A percentile compares a stretch with the other conserved stretches of the same genome.
phyloP scores from a whole-genome alignment of 2,329 filamentous ascomycete species.

The Plectosphaerella sp. region DNA sequence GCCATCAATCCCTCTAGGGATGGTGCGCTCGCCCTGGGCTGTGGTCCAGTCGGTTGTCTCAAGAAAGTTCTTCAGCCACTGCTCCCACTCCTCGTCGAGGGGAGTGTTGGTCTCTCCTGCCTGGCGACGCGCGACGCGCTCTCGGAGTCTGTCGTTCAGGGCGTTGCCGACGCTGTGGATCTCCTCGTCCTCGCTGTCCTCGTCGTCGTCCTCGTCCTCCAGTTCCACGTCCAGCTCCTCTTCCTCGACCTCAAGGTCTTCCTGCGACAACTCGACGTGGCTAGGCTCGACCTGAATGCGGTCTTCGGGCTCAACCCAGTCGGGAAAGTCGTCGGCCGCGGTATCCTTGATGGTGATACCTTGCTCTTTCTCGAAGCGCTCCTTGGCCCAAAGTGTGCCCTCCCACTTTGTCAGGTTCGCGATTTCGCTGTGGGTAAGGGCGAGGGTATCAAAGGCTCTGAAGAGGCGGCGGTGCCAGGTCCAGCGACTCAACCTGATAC shows the following conservation, averaged over 20 bases:
- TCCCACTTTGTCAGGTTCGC: slow-evolving; percentile 74
- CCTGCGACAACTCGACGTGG: slow-evolving; percentile 5
- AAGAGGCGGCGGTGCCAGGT: slow-evolving; percentile 74
- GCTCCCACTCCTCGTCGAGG: slow-evolving; percentile 69
- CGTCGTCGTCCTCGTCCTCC: slow-evolving; percentile 34
- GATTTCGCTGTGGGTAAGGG: slow-evolving; percentile 67
- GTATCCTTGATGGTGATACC: slow-evolving; percentile 67
- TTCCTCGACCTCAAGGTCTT: slow-evolving; percentile 18
- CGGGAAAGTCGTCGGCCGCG: slow-evolving; percentile 61
- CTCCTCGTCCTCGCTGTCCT: slow-evolving; percentile 49
- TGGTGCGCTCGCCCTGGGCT: slow-evolving; percentile 33
- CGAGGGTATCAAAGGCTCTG: slow-evolving; percentile 66
- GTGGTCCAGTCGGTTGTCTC: slow-evolving; percentile 54
- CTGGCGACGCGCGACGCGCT: slow-evolving; percentile 58
- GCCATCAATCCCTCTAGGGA: slow-evolving; percentile 19
- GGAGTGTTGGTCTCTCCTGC: slow-evolving; percentile 53
- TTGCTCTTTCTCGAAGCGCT: slow-evolving; percentile 73
- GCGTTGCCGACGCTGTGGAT: slow-evolving; percentile 56
- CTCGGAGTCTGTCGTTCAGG: slow-evolving; percentile 60
- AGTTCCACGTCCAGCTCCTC: slow-evolving; percentile 24
- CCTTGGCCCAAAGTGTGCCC: slow-evolving; percentile 77
- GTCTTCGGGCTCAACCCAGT: slow-evolving; percentile 48
- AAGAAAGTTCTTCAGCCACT: slow-evolving; percentile 67
- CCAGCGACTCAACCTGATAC: slow-evolving; percentile 73
- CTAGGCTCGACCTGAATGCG: slow-evolving; percentile 7